These are phyloP conservation scores for Spencermartinsiella europaea DNA, from an alignment of 805 yeast genomes.

Conservation along the genomic window DNA sequence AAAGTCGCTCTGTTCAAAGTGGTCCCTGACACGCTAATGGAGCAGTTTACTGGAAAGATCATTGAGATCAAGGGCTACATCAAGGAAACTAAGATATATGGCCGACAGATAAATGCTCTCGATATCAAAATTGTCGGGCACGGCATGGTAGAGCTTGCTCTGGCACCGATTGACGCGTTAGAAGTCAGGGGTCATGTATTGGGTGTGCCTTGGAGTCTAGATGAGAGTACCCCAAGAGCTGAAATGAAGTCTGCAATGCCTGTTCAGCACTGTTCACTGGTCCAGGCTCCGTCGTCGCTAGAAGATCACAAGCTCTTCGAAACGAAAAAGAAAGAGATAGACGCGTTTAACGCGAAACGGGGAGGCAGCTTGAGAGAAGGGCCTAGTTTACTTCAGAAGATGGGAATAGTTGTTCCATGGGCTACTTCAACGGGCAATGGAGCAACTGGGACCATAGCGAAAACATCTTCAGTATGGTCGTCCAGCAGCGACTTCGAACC, in stretches of 20 bases:
- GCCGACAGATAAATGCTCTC: conserved; percentile 5
- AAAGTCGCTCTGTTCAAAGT: neutral
- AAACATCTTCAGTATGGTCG: too few relatives aligned
- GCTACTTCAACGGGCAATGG: too few relatives aligned
- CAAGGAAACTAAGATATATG: neutral
- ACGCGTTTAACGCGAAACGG: neutral
- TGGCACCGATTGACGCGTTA: conserved; percentile 1
- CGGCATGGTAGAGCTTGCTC: conserved; percentile 1
- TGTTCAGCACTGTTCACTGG: conserved; percentile 10
- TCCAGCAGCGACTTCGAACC: too few relatives aligned
- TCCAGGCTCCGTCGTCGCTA: conserved; percentile 9
- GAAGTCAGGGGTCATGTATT: conserved; percentile 7
- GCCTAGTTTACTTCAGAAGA: neutral
- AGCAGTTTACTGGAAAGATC: neutral
- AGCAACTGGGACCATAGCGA: too few relatives aligned
- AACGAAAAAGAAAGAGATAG: neutral
- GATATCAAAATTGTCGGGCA: conserved; percentile 1
- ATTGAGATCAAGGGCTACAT: conserved; percentile 13
- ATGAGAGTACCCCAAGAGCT: conserved; percentile 6
- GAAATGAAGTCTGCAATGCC: conserved; percentile 4
- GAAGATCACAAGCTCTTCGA: neutral
- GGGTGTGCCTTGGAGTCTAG: conserved; percentile 6
- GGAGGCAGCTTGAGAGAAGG: neutral
- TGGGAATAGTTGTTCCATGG: neutral
- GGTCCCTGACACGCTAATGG: neutral